These are phyloP conservation scores for Dendrothele bispora DNA, from an alignment of 768 basidiomycete genomes.

Conservation along the genomic window DNA sequence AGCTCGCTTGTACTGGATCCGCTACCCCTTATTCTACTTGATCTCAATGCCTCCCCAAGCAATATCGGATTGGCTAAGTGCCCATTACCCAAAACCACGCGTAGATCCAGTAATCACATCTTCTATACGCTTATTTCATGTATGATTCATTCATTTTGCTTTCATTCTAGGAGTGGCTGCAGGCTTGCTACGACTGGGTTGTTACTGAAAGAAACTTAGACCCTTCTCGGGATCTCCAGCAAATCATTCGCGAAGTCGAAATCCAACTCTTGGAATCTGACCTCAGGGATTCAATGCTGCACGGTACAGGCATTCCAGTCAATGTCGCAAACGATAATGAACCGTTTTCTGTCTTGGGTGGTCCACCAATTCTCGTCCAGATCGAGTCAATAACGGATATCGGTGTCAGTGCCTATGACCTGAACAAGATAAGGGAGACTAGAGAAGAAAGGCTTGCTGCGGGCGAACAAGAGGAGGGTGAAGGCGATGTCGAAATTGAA, in stretches of 20 bases:
- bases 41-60: slow-evolving; percentile 26
- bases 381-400: slow-evolving; percentile 81
- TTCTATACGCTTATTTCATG: background rate
- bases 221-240: slow-evolving; percentile 45
- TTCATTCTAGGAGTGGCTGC: slow-evolving; percentile 68
- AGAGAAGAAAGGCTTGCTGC: slow-evolving; percentile 64
- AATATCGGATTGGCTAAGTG: slow-evolving; percentile 54
- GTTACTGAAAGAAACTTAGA: slow-evolving; percentile 44
- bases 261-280: slow-evolving; percentile 72
- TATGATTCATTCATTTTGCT: slow-evolving; percentile 5
- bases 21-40: slow-evolving; percentile 7
- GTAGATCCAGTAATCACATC: slow-evolving; percentile 56
- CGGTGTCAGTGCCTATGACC: slow-evolving; percentile 76
- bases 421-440: slow-evolving; percentile 68
- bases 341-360: slow-evolving; percentile 26
- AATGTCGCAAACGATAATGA: slow-evolving; percentile 38
- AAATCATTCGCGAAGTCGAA: slow-evolving; percentile 57
- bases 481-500: slow-evolving; percentile 57
- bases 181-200: slow-evolving; percentile 70
- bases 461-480: slow-evolving; percentile 49
- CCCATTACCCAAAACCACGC: slow-evolving; percentile 57
- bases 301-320: slow-evolving; percentile 65
- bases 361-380: slow-evolving; percentile 69
- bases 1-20: background rate
- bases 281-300: slow-evolving; percentile 71